Evolutionary conservation across 2,329 filamentous ascomycete species (phyloP), one percentile per base, ranked within the genome.

Genomic region (Harringtonia aguacate): DNA sequence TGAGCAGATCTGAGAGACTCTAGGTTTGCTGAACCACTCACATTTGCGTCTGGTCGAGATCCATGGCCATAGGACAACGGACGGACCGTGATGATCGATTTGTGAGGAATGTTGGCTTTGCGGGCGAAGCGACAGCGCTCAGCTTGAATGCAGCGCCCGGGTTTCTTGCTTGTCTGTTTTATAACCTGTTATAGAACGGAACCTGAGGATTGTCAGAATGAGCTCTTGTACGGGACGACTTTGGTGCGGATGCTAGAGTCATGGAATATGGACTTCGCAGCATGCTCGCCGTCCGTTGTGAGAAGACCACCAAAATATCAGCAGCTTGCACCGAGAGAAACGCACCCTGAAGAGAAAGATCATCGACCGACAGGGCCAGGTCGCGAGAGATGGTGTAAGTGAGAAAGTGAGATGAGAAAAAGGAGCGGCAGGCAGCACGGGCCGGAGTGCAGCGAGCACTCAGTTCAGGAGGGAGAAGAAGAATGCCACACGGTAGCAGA

Each of bases 41-140:
- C 73, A 73, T 57, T 55, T 72, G 67, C 56, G 66, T 60, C 55
- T 74, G 69, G 55, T 59, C 65, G 50, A 69, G 62, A 55, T 73
- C 68, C 72, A 75, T 75, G 62, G 57, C 61, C 4, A 36, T n/a
- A 36, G 13, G 18, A 22, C 9, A 22, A 18, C 13, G 18, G 35
- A 10, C 7, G 5, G 18, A 10, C 7, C 20, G 31, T 34, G 36
- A 33, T 36, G 14, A 29, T 35, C n/a, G 14, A 31, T 5, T 2
- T 8, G 36, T 24, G 17, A 12, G 21, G 20, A 36, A 14, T 4
- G 24, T 27, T 10, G 24, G 24, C 10, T 27, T 27, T 27, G 24
- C 24, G 24, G n/a, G n/a, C n/a, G n/a, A n/a, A n/a, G 10, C 24
- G 24, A 33, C 30, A 33, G 5, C 13, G 7, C 15, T 15, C 13